A percentile compares a stretch with the other conserved stretches of the same genome.
Conservation (phyloP, 2,329 filamentous ascomycete genomes). For the Emmonsiellopsis sp. region DNA sequence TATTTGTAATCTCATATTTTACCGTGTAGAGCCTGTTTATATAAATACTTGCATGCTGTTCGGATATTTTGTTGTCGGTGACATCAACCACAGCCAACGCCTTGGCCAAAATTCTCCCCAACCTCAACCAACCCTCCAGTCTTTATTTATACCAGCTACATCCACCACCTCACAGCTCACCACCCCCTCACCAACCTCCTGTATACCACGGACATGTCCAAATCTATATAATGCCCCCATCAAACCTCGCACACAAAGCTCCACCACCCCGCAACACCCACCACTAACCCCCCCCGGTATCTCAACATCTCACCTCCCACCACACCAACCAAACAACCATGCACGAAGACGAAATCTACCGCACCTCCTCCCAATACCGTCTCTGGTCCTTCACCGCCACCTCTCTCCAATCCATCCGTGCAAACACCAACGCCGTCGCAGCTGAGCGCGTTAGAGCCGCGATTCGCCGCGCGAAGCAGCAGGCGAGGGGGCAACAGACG, state of each 20-base stretch:
- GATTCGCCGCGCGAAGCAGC: conserved; percentile 40
- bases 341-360: conserved; percentile 87
- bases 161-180: too few species aligned
- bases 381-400: conserved; percentile 84
- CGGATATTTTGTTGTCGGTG: too few species aligned
- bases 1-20: background rate
- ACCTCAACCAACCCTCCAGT: too few species aligned
- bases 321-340: conserved; percentile 35
- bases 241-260: too few species aligned
- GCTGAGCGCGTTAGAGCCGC: conserved; percentile 56
- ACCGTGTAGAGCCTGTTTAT: background rate
- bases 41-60: too few species aligned
- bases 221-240: too few species aligned
- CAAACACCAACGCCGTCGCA: conserved; percentile 71
- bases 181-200: too few species aligned
- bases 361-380: conserved; percentile 79
- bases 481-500: conserved; percentile 15
- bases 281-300: background rate
- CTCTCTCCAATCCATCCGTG: conserved; percentile 61
- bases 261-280: too few species aligned
- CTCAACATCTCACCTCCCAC: background rate
- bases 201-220: too few species aligned
- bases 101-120: too few species aligned
- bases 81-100: too few species aligned
- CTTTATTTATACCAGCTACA: too few species aligned